Percentiles rank a stretch among this genome's conserved stretches.
phyloP scores from a whole-genome alignment of 371 early-diverging fungal genomes.

The Mucor velutinosus region DNA sequence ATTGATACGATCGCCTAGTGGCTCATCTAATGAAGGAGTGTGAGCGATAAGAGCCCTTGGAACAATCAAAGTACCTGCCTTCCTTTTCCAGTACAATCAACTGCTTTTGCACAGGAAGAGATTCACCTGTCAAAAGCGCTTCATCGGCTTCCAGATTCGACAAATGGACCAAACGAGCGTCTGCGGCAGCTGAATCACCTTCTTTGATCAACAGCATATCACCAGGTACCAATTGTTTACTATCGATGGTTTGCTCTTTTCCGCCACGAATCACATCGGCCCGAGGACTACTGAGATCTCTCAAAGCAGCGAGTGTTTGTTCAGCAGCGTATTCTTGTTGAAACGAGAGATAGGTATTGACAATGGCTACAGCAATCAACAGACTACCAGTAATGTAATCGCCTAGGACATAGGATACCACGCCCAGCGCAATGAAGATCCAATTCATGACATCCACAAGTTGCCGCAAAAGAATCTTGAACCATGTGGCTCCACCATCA shows the following conservation, averaged over 20 bases:
- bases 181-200: constrained; percentile 89
- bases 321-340: constrained; percentile 89
- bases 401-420: constrained; percentile 52
- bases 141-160: constrained; percentile 86
- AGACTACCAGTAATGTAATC: constrained; percentile 71
- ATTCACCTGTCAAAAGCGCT: constrained; percentile 85
- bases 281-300: constrained; percentile 77
- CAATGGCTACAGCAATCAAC: constrained; percentile 70
- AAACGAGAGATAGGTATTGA: constrained; percentile 84
- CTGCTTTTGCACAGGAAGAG: constrained; percentile 71
- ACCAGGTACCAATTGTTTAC: constrained; percentile 83
- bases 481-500: constrained; percentile 62
- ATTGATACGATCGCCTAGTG: constrained; percentile 75
- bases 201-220: constrained; percentile 84
- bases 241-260: constrained; percentile 60
- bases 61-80: constrained; percentile 17
- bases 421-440: constrained; percentile 73
- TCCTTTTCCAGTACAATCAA: constrained; percentile 24
- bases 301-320: constrained; percentile 84
- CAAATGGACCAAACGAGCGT: constrained; percentile 76
- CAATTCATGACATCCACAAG: constrained; percentile 83
- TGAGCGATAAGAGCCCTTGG: neutral
- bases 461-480: constrained; percentile 78
- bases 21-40: constrained; percentile 39
- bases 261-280: constrained; percentile 82